These are phyloP conservation scores for Ophiostoma sp. DNA, from an alignment of 2,329 filamentous ascomycete species.

Conservation along the genomic window DNA sequence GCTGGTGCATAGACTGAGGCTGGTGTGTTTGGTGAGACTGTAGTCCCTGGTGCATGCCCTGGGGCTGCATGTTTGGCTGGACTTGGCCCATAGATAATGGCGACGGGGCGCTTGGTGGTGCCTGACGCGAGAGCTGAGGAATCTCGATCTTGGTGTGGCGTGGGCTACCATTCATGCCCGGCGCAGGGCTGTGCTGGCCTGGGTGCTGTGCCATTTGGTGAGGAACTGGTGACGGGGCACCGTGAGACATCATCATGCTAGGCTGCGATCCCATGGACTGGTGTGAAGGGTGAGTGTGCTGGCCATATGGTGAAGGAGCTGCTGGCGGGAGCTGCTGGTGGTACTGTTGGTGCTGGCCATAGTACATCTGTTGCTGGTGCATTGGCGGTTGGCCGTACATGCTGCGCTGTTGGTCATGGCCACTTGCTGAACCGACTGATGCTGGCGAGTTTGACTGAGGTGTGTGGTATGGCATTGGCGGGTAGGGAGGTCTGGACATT, in stretches of 20 bases:
- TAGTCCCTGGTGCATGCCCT: constrained; percentile 32
- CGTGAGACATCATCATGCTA: constrained; percentile 62
- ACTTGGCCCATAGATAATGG: constrained; percentile 27
- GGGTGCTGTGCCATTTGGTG: constrained; percentile 56
- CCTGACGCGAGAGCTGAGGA: constrained; percentile 56
- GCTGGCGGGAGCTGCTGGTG: constrained; percentile 61
- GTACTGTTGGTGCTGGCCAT: constrained; percentile 56
- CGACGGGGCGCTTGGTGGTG: constrained; percentile 29
- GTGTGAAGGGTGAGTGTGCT: constrained; percentile 51
- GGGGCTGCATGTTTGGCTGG: constrained; percentile 37
- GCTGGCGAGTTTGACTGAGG: constrained; percentile 93
- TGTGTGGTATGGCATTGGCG: constrained; percentile 85
- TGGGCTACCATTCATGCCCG: constrained; percentile 56
- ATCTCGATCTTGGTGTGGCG: constrained; percentile 58
- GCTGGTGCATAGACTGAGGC: constrained; percentile 21
- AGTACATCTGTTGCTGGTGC: constrained; percentile 77
- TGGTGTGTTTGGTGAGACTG: constrained; percentile 16
- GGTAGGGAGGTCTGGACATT: constrained; percentile 74
- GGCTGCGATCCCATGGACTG: constrained; percentile 60
- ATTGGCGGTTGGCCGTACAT: constrained; percentile 78
- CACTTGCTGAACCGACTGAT: constrained; percentile 82
- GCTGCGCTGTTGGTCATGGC: constrained; percentile 81
- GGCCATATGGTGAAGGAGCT: constrained; percentile 54
- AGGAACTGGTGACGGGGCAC: constrained; percentile 40
- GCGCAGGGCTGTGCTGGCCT: constrained; percentile 52